Percentiles rank a stretch among this genome's conserved stretches.
phyloP scores from a whole-genome alignment of 108 stramenopile species.

The Pseudonitzschia multiseries region DNA sequence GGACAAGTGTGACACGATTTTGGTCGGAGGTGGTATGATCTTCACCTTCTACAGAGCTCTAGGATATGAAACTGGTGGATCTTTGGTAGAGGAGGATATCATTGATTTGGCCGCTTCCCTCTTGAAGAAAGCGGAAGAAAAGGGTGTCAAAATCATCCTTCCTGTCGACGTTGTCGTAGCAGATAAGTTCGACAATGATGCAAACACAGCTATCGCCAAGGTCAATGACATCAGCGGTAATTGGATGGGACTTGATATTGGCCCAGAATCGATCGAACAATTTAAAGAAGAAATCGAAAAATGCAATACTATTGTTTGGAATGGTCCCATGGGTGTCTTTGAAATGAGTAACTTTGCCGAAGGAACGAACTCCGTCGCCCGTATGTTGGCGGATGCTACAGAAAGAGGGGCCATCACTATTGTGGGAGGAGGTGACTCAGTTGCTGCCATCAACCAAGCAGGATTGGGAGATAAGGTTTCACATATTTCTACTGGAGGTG shows the following conservation, averaged over 20 bases:
- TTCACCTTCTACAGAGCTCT: constrained; percentile 98
- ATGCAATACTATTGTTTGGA: constrained; percentile 94
- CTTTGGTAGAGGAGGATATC: constrained; percentile 91
- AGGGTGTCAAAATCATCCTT: constrained; percentile 92
- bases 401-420: constrained; percentile 91
- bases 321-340: constrained; percentile 96
- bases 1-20: constrained; percentile 93
- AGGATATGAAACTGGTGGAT: constrained; percentile 87
- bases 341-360: constrained; percentile 92
- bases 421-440: constrained; percentile 97
- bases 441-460: constrained; percentile 93
- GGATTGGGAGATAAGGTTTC: constrained; percentile 91
- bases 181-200: constrained; percentile 89
- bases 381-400: constrained; percentile 91
- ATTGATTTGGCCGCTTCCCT: constrained; percentile 86
- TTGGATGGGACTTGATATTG: constrained; percentile 98
- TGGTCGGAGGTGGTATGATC: constrained; percentile 98
- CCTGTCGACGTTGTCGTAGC: constrained; percentile 93
- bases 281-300: constrained; percentile 80
- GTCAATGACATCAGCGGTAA: constrained; percentile 88
- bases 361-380: constrained; percentile 87
- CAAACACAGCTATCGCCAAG: constrained; percentile 74
- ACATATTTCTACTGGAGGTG: constrained; percentile 96
- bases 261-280: constrained; percentile 82
- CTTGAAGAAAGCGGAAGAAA: constrained; percentile 93